These are phyloP conservation scores for Yarrowia bubula DNA, from an alignment of 805 yeast species.

Conservation along the genomic window DNA sequence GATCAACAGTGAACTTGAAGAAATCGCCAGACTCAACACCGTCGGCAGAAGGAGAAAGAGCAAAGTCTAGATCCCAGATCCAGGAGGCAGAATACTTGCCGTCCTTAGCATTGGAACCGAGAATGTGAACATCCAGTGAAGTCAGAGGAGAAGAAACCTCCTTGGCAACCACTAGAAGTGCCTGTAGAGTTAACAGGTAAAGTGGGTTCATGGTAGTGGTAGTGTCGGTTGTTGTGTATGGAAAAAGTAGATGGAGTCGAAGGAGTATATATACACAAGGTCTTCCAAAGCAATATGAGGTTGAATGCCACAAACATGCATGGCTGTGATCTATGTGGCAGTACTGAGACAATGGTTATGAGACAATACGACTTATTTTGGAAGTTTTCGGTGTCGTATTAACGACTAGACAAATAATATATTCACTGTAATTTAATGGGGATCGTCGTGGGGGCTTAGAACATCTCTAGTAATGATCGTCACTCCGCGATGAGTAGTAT, in stretches of 20 bases:
- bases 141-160: conserved; percentile 11
- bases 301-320: not conserved
- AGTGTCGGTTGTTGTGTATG: not conserved
- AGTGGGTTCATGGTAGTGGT: not conserved
- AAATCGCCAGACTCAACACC: not conserved
- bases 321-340: no score
- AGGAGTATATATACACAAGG: not conserved
- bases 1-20: conserved; percentile 10
- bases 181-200: not conserved
- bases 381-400: no score
- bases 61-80: not conserved
- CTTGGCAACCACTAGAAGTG: not conserved
- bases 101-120: not conserved
- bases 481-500: no score
- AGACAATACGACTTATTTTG: no score
- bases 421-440: no score
- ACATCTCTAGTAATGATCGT: no score
- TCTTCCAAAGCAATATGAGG: not conserved
- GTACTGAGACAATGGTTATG: no score
- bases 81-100: not conserved
- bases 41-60: not conserved
- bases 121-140: not conserved
- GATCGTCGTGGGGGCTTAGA: no score
- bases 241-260: not conserved
- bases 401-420: no score